Evolutionary conservation across 176 grass and related monocot genomes (phyloP).

Genomic region (Eragrostis curvula): DNA sequence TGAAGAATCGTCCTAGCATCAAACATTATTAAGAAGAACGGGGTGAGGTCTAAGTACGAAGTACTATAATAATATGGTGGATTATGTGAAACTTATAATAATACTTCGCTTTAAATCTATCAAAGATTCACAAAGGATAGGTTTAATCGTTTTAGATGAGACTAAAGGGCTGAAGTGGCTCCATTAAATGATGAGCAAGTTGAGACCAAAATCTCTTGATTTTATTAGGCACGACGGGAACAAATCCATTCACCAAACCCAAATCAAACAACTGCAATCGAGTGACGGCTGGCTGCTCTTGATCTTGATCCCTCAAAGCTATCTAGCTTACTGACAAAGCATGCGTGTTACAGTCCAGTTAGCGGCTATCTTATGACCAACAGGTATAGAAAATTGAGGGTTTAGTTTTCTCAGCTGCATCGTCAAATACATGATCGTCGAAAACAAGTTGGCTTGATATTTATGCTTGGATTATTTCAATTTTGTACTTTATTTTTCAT

Average conservation of each 20-base stretch:
- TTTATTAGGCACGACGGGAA: conserved; percentile 37
- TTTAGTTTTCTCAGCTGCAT: neutral
- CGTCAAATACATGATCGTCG: neutral
- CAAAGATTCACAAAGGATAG: conserved; percentile 12
- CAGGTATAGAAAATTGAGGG: neutral
- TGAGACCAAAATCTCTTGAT: conserved; percentile 38
- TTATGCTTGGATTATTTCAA: neutral
- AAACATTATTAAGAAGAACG: neutral
- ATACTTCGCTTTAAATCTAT: conserved; percentile 3
- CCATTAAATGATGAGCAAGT: conserved; percentile 34
- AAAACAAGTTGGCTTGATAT: neutral
- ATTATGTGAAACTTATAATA: neutral
- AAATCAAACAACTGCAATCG: conserved; percentile 12
- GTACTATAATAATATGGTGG: neutral
- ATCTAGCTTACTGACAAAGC: conserved; percentile 19
- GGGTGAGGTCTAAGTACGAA: neutral
- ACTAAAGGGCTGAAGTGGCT: conserved; percentile 30
- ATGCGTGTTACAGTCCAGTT: neutral
- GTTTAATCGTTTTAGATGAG: conserved; percentile 8
- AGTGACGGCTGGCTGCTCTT: conserved; percentile 14
- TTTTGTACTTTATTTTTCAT: neutral
- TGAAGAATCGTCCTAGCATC: neutral
- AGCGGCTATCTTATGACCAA: neutral
- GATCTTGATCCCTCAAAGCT: neutral
- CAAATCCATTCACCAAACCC: conserved; percentile 51